These are phyloP conservation scores for Clonostachys sp. DNA, from an alignment of 2,329 filamentous ascomycete species.

Conservation along the genomic window DNA sequence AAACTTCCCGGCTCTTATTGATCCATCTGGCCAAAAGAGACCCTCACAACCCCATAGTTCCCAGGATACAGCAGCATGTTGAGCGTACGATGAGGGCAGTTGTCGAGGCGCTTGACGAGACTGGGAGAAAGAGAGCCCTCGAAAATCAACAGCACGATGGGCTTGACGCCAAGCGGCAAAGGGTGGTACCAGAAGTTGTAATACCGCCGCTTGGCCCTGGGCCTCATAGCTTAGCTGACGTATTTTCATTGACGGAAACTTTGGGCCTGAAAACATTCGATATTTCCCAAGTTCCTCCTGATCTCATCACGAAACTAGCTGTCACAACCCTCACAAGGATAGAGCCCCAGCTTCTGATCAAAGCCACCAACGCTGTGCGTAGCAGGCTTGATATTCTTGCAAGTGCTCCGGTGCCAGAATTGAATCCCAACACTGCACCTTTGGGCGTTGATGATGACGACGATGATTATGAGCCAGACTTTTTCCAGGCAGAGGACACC, in stretches of 20 bases:
- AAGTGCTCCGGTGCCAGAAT: constrained; percentile 33
- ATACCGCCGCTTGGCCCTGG: constrained; percentile 72
- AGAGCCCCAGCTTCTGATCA: constrained; percentile 62
- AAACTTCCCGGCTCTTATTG: constrained; percentile 80
- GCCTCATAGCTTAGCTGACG: constrained; percentile 71
- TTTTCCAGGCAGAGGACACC: constrained; percentile 69
- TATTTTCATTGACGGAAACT: constrained; percentile 80
- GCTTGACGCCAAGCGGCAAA: constrained; percentile 79
- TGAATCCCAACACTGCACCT: constrained; percentile 55
- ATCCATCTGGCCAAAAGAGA: constrained; percentile 84
- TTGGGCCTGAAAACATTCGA: constrained; percentile 74
- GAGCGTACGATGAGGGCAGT: constrained; percentile 77
- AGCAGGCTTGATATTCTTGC: constrained; percentile 41
- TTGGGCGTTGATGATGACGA: constrained; percentile 74
- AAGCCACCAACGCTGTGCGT: constrained; percentile 64
- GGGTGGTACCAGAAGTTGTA: constrained; percentile 40
- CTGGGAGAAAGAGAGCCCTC: constrained; percentile 70
- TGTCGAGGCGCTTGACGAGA: constrained; percentile 75
- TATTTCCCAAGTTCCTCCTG: constrained; percentile 70
- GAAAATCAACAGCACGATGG: constrained; percentile 67
- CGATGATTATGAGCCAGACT: constrained; percentile 84
- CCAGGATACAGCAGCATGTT: constrained; percentile 81
- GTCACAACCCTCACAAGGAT: constrained; percentile 72
- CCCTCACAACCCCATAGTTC: constrained; percentile 69
- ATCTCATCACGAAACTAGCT: constrained; percentile 76